A percentile compares a stretch with the other conserved stretches of the same genome.
These are phyloP conservation scores for Epicoccum nigrum DNA, from an alignment of 2,329 filamentous ascomycete species.

Conservation along the genomic window DNA sequence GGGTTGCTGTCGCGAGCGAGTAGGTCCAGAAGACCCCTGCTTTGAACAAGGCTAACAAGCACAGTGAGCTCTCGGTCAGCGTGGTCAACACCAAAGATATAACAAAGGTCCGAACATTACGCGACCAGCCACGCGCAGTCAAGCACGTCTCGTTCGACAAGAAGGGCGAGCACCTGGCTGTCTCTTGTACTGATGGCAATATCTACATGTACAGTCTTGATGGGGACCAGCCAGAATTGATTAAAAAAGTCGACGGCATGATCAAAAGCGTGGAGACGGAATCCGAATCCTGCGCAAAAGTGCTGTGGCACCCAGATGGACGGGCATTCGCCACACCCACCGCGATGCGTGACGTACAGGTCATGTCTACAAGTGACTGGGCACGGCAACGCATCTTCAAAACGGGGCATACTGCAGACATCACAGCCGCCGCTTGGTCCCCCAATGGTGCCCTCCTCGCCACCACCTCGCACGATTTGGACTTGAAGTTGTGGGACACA, in stretches of 20 bases:
- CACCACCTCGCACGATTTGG: slow-evolving; percentile 63
- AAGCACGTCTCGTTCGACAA: slow-evolving; percentile 91
- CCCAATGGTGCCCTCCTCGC: slow-evolving; percentile 90
- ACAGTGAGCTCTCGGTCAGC: slow-evolving; percentile 83
- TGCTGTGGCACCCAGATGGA: slow-evolving; percentile 93
- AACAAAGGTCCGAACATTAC: slow-evolving; percentile 74
- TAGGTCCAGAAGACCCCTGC: slow-evolving; percentile 47
- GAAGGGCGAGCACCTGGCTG: slow-evolving; percentile 73
- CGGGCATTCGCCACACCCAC: slow-evolving; percentile 87
- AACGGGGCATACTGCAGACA: slow-evolving; percentile 79
- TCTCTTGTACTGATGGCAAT: slow-evolving; percentile 87
- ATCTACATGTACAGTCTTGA: slow-evolving; percentile 88
- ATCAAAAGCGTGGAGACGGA: slow-evolving; percentile 81
- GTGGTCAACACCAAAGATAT: slow-evolving; percentile 83
- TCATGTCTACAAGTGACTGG: slow-evolving; percentile 90
- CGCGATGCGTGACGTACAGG: slow-evolving; percentile 75
- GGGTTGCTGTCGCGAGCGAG: slow-evolving; percentile 97
- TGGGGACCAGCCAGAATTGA: slow-evolving; percentile 77
- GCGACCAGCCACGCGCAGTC: slow-evolving; percentile 84
- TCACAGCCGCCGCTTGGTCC: slow-evolving; percentile 90
- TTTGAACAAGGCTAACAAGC: slow-evolving; percentile 26
- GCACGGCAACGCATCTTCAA: slow-evolving; percentile 81
- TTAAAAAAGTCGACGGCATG: slow-evolving; percentile 83
- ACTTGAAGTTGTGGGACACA: slow-evolving; percentile 84
- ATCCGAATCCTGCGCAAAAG: slow-evolving; percentile 73